phyloP scores from a whole-genome alignment of 306 rosid genomes.

The Gillenia trifoliata region DNA sequence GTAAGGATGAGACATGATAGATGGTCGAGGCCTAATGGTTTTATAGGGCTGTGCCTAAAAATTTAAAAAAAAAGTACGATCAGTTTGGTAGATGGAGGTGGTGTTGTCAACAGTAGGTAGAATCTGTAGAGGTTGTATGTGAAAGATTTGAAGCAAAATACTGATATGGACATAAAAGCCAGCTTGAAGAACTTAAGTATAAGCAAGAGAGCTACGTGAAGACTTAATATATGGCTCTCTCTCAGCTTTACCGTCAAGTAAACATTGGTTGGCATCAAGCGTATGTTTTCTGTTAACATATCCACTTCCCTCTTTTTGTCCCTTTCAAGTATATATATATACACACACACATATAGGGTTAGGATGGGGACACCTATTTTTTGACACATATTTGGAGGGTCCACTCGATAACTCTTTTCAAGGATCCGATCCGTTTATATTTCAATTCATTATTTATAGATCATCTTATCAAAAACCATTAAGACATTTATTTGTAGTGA shows the following conservation, averaged over 20 bases:
- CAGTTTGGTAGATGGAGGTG: not conserved
- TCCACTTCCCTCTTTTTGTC: not conserved
- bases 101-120: conserved; percentile 4
- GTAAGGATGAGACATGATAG: not conserved
- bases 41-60: not conserved
- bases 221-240: not conserved
- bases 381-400: too few species aligned
- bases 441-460: too few species aligned
- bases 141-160: conserved; percentile 7
- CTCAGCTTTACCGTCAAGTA: not conserved
- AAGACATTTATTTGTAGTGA: too few species aligned
- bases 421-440: too few species aligned
- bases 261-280: not conserved
- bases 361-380: too few species aligned
- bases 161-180: not conserved
- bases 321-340: too few species aligned
- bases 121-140: not conserved
- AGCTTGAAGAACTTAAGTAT: not conserved
- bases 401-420: too few species aligned
- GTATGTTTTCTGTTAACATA: not conserved
- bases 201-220: not conserved
- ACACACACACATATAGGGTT: too few species aligned
- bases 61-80: not conserved
- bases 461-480: too few species aligned
- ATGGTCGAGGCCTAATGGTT: not conserved